Conservation (phyloP, 768 basidiomycete species). For the Mycena metata region DNA sequence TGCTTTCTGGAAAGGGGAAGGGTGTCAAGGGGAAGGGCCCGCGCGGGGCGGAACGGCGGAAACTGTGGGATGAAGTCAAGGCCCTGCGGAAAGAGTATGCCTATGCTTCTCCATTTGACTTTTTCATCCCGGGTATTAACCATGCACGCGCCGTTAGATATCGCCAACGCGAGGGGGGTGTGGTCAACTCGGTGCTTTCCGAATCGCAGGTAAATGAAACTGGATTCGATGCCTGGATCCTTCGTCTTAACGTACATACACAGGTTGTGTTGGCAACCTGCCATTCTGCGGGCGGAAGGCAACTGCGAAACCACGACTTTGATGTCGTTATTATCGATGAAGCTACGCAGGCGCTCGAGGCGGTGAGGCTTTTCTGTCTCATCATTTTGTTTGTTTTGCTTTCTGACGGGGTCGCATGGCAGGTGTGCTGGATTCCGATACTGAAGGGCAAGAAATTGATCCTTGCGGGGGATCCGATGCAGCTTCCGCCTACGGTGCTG, state of each 20-base stretch:
- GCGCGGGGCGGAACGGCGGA: constrained; percentile 80
- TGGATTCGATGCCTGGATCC: neutral
- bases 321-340: constrained; percentile 98
- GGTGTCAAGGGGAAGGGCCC: constrained; percentile 80
- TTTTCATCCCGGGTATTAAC: constrained; percentile 3
- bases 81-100: constrained; percentile 94
- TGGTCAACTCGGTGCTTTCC: constrained; percentile 83
- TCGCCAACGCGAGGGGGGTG: constrained; percentile 87
- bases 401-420: no score
- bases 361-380: constrained; percentile 67
- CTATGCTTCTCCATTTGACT: constrained; percentile 45
- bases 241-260: neutral
- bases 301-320: constrained; percentile 82
- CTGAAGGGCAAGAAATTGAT: constrained; percentile 92
- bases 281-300: constrained; percentile 90
- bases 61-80: constrained; percentile 89
- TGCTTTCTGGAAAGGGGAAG: constrained; percentile 80
- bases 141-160: constrained; percentile 64
- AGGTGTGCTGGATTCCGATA: constrained; percentile 97
- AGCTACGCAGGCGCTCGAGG: constrained; percentile 96
- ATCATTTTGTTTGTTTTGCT: no score
- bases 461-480: constrained; percentile 95
- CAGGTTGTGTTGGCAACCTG: constrained; percentile 94
- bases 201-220: constrained; percentile 74
- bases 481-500: constrained; percentile 93